Evolutionary conservation across 2,329 filamentous ascomycete species (phyloP).

Genomic region (Pseudogymnoascus sp.): DNA sequence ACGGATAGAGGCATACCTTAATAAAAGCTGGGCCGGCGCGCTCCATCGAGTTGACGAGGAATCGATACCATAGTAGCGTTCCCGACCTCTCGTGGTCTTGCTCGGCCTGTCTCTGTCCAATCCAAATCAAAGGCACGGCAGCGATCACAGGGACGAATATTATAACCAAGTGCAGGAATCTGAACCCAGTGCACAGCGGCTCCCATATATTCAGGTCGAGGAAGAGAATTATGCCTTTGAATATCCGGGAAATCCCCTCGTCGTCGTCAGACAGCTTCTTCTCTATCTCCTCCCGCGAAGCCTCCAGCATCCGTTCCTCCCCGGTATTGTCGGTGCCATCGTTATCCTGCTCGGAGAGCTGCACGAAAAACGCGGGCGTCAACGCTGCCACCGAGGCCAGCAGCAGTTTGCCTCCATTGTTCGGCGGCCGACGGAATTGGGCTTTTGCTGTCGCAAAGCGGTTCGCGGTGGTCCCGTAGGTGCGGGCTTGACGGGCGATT

Average conservation of each 20-base stretch:
- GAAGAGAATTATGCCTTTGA: constrained; percentile 55
- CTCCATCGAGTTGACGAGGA: constrained; percentile 85
- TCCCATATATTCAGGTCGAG: constrained; percentile 72
- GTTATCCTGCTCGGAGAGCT: constrained; percentile 50
- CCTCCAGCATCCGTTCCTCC: constrained; percentile 81
- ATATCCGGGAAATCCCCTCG: constrained; percentile 49
- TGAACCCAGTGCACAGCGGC: constrained; percentile 74
- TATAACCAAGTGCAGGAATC: constrained; percentile 78
- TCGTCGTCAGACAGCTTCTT: constrained; percentile 60
- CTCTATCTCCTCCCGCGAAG: constrained; percentile 68
- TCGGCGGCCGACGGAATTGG: constrained; percentile 21
- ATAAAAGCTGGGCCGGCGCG: constrained; percentile 92
- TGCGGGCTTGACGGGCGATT: background rate
- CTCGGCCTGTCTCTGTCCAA: constrained; percentile 57
- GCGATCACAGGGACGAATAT: constrained; percentile 90
- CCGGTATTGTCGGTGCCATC: constrained; percentile 56
- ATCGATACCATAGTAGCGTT: constrained; percentile 90
- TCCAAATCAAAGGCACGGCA: constrained; percentile 71
- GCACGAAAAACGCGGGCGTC: constrained; percentile 50
- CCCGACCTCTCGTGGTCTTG: constrained; percentile 70
- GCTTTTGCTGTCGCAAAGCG: background rate
- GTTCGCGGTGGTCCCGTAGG: constrained; percentile 15
- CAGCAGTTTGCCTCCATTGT: constrained; percentile 13
- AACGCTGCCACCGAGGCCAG: constrained; percentile 29
- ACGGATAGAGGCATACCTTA: constrained; percentile 52